Base-by-base conservation (phyloP, 148 eudicot genomes). In the Camellia granthamiana region DNA sequence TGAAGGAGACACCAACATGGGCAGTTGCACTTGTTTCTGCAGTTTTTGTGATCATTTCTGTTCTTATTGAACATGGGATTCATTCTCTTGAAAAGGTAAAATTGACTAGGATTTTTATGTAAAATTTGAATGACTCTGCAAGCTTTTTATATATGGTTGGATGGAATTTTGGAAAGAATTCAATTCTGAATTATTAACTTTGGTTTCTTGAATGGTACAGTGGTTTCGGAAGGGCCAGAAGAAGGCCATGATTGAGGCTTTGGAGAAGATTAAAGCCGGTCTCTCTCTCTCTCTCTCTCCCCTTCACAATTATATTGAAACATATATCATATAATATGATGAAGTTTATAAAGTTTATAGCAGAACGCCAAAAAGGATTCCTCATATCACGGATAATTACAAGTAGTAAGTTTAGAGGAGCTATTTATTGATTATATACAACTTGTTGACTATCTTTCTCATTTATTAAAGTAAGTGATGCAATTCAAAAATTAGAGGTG, bases 191-290 rank as follows among this genome's bases (percentile, higher is more conserved):
- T n/a, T 70, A 19, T n/a, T 70, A 2, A 14, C 72, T 70, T 59
- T 61, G 2, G 2, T 18, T 12, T 41, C 51, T 44, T 61, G 41
- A 18, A 61, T 59, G 10, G 9, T 46, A 52, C 80, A 77, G 80
- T 77, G 72, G 80, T 77, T 77, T 52, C 72, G 66, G 44, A 77
- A 66, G 80, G 49, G 56, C 46, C 72, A 66, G 70, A 77, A 77
- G 61, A 77, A 77, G 61, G 80, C 80, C 60, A 77, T 77, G 80
- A 44, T 51, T 14, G 80, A 77, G 49, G 80, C 80, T 49, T 66
- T 77, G 47, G 80, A 77, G 80, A 77, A 77, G 80, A 77, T 77
- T 66, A 77, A 77, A 77, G 72, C 72, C 38, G 80, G 80, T 77
- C 43, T 52, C 58, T 51, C 13, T 49, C 12, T 38, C 6, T 47